A percentile compares a stretch with the other conserved stretches of the same genome.
These are phyloP conservation scores for Erythrobasidium hasegawianum DNA, from an alignment of 1,284 basidiomycete species.

Conservation along the genomic window DNA sequence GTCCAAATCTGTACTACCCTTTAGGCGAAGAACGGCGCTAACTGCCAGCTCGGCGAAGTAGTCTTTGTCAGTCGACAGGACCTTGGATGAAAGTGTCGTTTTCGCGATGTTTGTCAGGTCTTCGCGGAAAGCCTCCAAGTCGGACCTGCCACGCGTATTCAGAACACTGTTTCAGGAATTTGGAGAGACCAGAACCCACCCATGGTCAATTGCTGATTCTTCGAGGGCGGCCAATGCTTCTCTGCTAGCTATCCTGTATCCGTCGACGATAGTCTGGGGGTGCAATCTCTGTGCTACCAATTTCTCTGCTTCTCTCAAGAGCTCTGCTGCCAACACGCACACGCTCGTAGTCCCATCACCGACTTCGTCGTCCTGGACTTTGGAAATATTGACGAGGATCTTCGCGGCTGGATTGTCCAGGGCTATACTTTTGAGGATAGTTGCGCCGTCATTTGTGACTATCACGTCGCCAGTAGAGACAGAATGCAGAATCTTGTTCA, in stretches of 20 bases:
- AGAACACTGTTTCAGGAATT: background rate
- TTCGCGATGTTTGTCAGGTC: slow-evolving; percentile 95
- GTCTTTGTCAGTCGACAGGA: slow-evolving; percentile 93
- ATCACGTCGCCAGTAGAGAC: slow-evolving; percentile 74
- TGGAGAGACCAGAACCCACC: slow-evolving; percentile 52
- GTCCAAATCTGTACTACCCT: slow-evolving; percentile 93
- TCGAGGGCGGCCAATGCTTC: slow-evolving; percentile 83
- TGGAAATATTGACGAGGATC: slow-evolving; percentile 99
- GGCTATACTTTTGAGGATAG: slow-evolving; percentile 94
- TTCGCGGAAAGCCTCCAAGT: slow-evolving; percentile 71
- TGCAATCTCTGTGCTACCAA: slow-evolving; percentile 89
- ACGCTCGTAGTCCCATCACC: slow-evolving; percentile 98
- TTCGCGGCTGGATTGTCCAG: slow-evolving; percentile 98
- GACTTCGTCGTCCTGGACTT: slow-evolving; percentile 98
- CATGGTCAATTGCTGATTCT: slow-evolving; percentile 74
- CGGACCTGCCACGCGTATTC: slow-evolving; percentile 54
- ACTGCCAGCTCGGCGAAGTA: slow-evolving; percentile 99
- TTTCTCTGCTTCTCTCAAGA: slow-evolving; percentile 93
- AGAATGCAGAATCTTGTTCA: slow-evolving; percentile 54
- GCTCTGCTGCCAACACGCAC: slow-evolving; percentile 85
- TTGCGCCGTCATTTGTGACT: slow-evolving; percentile 98
- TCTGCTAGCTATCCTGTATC: slow-evolving; percentile 85
- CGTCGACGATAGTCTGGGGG: slow-evolving; percentile 99
- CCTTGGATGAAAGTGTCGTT: slow-evolving; percentile 94
- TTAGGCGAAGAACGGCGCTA: slow-evolving; percentile 89